Evolutionary conservation across 805 yeast species (phyloP), one percentile per base, ranked within the genome.

Genomic region (Babjeviella inositovora): DNA sequence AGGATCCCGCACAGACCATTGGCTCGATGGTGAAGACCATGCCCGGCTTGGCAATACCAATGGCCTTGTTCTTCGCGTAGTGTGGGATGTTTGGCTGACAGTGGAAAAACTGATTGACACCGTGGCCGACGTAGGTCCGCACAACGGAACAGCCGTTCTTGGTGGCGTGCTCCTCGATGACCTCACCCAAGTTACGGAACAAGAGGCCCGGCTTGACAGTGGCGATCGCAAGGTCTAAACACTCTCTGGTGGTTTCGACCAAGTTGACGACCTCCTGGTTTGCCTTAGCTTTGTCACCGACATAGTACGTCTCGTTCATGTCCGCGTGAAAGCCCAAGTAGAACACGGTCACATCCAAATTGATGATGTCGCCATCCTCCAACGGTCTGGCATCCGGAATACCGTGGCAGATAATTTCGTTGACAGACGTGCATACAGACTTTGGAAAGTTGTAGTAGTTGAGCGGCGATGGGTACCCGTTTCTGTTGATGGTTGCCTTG

Each of bases 21-120:
- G 98, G 98, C 52, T 90, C 98, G 28, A 90, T 81, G 12, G 98
- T 90, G 58, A 90, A 90, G 8, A 80, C 82, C 75, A 85, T 79
- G 12, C 98, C 98, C 12, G 94, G 87, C 45, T 81, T 81, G 56
- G 90, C 85, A 21, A 81, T 71, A 28, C 98, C 98, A 22, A 85
- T 62, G 6, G 94, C 80, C 54, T 87, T 87, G 54, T 85, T 90
- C 37, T 71, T 74, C 12, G 90, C 93, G 43, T 90, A 90, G 48
- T 90, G 98, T 3, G 96, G 94, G 25, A 90, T 68, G 35, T 72
- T 79, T 18, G 98, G 98, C 22, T 82, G 74, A 39, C 85, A 70
- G 49, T 90, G 98, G 71, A 90, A 90, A 32, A 71, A 60, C 29
- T 55, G 57, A 37, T 87, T 84, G 29, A 73, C 76, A 32, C 98